Evolutionary conservation across 176 grass and related monocot species (phyloP).

Genomic region (Saccharum spontaneum): DNA sequence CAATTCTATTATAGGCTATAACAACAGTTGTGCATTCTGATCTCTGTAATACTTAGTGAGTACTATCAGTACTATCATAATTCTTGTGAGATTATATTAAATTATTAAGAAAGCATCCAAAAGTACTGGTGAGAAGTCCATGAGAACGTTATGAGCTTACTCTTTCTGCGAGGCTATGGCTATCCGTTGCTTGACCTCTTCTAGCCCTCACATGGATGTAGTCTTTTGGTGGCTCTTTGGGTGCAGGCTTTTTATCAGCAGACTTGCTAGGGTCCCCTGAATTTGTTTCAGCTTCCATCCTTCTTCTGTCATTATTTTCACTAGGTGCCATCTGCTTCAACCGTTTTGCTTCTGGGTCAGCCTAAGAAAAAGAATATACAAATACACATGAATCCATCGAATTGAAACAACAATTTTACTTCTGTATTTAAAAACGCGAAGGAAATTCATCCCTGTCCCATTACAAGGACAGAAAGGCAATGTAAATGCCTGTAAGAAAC

Average conservation of each 20-base stretch:
- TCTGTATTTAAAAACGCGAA: neutral
- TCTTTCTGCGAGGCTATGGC: conserved; percentile 83
- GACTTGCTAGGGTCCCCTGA: conserved; percentile 51
- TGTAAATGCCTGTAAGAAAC: neutral
- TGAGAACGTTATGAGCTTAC: conserved; percentile 34
- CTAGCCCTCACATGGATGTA: conserved; percentile 83
- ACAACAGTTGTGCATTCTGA: neutral
- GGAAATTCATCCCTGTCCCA: neutral
- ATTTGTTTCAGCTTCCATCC: conserved; percentile 41
- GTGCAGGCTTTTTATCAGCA: conserved; percentile 46
- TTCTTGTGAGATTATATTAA: neutral
- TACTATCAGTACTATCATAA: neutral
- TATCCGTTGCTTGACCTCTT: conserved; percentile 88
- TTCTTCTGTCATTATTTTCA: conserved; percentile 51
- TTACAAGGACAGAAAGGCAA: neutral
- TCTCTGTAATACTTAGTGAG: conserved; percentile 1
- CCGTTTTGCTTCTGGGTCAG: conserved; percentile 53
- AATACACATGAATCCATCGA: neutral
- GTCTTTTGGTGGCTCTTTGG: conserved; percentile 56
- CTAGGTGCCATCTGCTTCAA: conserved; percentile 45
- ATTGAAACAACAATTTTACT: conserved; percentile 8
- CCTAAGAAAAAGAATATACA: conserved; percentile 29
- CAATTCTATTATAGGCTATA: conserved; percentile 2
- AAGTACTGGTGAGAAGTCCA: neutral
- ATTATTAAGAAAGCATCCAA: neutral